Evolutionary conservation across 768 basidiomycete genomes (phyloP), one percentile per base, ranked within the genome.

Genomic region (Hortiboletus campestris): DNA sequence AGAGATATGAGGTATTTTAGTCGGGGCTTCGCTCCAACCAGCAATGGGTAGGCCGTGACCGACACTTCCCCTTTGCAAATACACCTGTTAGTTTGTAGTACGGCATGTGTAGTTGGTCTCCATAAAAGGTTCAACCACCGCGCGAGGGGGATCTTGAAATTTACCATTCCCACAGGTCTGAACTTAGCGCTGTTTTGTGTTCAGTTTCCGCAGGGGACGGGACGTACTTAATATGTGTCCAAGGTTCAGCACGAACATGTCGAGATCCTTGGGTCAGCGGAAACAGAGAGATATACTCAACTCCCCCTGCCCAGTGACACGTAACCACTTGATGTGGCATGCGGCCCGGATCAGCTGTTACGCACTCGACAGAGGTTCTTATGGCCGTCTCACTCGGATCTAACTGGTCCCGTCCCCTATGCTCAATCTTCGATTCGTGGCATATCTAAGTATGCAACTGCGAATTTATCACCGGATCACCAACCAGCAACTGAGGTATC

Each of bases 401-500:
- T n/a, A 51, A 25, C 12, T 32, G 31, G 40, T 31, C 3, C 31
- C n/a, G 45, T 32, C 19, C 44, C 28, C 16, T 38, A 32, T 2
- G 20, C 34, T 25, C 13, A 29, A 25, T 16, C 14, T 17, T 29
- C 31, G 17, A 17, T 22, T 22, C 29, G 46, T 53, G 52, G 28
- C 47, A 22, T 19, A n/a, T 34, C 43, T 51, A 31, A 51, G 31
- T 32, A 22, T 17, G 29, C 47, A n/a, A 25, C n/a, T 7, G 39
- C 9, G 16, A 19, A 34, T n/a, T 10, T n/a, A n/a, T n/a, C n/a
- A n/a, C n/a, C n/a, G n/a, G n/a, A 36, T 51, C 41, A 39, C 22
- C 13, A 16, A 40, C 35, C 40, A 14, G 55, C 54, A 50, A 62
- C 54, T 51, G 59, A 62, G 59, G 35, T 49, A 40, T 16, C n/a